Base-by-base conservation (phyloP, 345 rosid genomes). In the Eucalyptus camaldulensis region DNA sequence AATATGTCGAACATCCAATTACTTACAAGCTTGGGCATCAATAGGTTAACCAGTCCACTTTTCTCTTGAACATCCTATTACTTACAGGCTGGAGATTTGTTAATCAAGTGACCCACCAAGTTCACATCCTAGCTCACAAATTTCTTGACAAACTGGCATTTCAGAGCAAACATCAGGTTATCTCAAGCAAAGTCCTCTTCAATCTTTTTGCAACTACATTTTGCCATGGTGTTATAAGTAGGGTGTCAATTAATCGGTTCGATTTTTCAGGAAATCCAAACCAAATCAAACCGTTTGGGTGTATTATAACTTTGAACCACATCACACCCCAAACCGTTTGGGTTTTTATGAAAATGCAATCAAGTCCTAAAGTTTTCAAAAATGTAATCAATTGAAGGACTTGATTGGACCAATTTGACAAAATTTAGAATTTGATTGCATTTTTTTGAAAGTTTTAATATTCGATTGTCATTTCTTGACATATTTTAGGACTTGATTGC, bases 241-340 rank as follows among this genome's bases (percentile, higher is more conserved):
- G 27, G 27, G 62, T 58, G 29, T 24, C 9, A 53, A 53, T 53
- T 0, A 19, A 53, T 53, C 24, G 1, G 0, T 53, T 53, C 1
- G 10, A 53, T 7, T 17, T 53, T 17, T 53, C 0, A 17, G 0
- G 13, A 58, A 58, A 22, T 58, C 62, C 13, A 24, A 58, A 25
- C 29, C 13, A 0, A 53, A 53, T 53, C 24, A 53, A 53, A 53
- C 1, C 0, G 2, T 53, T 53, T 19, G 24, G 24, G 24, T 53
- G 56, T 53, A 1, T 19, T 3, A 51, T 51, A 51, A 0, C 56
- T 17, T 51, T 51, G 22, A 51, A 51, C 56, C 56, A 17, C 1
- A 51, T 51, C 0, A 2, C 22, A 3, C 9, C 54, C 56, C 22
- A 51, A 51, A 51, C 22, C 56, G 3, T 51, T 51, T 51, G 56